Conservation (phyloP, 805 yeast genomes). For the Metschnikowia sp. region DNA sequence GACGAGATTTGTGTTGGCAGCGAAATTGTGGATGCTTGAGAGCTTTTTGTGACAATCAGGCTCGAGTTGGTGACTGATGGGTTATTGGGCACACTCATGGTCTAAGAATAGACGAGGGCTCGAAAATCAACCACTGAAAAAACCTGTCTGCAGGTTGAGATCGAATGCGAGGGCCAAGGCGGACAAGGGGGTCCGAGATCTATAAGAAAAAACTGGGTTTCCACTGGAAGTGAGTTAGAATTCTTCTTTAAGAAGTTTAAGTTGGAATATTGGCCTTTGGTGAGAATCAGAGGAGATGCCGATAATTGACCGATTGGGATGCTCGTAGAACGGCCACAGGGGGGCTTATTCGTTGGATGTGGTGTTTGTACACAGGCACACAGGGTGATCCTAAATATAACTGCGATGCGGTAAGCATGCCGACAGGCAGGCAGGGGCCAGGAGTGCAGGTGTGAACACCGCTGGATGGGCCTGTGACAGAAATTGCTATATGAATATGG, state of each 20-base stretch:
- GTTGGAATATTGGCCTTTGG: too few species aligned
- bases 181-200: too few species aligned
- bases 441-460: too few species aligned
- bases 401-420: neutral
- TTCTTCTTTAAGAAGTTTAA: too few species aligned
- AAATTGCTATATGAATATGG: too few species aligned
- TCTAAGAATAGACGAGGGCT: conserved; percentile 1
- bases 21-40: neutral
- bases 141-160: conserved; percentile 1
- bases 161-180: too few species aligned
- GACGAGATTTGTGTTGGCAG: neutral
- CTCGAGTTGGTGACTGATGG: neutral
- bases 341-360: conserved; percentile 1
- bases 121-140: neutral
- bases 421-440: neutral
- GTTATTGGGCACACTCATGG: conserved; percentile 2
- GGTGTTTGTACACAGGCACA: neutral
- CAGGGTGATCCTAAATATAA: neutral
- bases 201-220: too few species aligned
- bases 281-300: too few species aligned
- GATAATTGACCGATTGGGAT: too few species aligned
- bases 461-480: too few species aligned
- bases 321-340: too few species aligned
- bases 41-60: neutral
- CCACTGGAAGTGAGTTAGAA: too few species aligned